A percentile compares a stretch with the other conserved stretches of the same genome.
Evolutionary conservation across 2,329 filamentous ascomycete species (phyloP).

Genomic region (Mycosphaerella sp.): DNA sequence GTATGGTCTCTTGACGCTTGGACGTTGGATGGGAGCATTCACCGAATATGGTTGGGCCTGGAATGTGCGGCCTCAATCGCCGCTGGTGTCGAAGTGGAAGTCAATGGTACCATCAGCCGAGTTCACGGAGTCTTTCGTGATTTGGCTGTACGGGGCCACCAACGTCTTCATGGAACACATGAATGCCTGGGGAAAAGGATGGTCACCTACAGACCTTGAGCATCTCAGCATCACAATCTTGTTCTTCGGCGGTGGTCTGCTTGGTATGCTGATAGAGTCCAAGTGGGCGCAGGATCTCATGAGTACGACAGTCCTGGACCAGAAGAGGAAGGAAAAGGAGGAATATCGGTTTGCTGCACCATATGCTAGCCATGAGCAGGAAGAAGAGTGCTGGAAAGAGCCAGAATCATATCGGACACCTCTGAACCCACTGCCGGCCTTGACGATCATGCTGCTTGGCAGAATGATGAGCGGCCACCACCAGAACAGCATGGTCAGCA

Average conservation of each 20-base stretch:
- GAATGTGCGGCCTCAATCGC: slow-evolving; percentile 67
- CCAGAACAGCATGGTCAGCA: slow-evolving; percentile 73
- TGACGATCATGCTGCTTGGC: slow-evolving; percentile 80
- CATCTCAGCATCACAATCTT: slow-evolving; percentile 88
- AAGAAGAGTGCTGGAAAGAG: slow-evolving; percentile 45
- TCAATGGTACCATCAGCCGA: slow-evolving; percentile 65
- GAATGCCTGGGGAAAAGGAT: slow-evolving; percentile 61
- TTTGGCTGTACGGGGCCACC: slow-evolving; percentile 80
- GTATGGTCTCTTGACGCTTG: slow-evolving; percentile 80
- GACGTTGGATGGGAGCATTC: slow-evolving; percentile 85
- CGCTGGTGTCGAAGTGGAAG: slow-evolving; percentile 57
- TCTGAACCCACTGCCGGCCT: slow-evolving; percentile 79
- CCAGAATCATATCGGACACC: slow-evolving; percentile 68
- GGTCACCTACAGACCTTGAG: slow-evolving; percentile 76
- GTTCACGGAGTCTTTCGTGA: slow-evolving; percentile 82
- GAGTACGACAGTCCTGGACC: slow-evolving; percentile 45
- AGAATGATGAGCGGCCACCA: slow-evolving; percentile 95
- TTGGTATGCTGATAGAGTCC: slow-evolving; percentile 37
- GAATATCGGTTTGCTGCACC: slow-evolving; percentile 12
- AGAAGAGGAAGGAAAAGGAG: slow-evolving; percentile 34
- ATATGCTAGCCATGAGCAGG: slow-evolving; percentile 1
- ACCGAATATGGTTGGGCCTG: slow-evolving; percentile 90
- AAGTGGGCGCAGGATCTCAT: slow-evolving; percentile 59
- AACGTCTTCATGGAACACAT: slow-evolving; percentile 94
- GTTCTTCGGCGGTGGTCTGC: slow-evolving; percentile 87